Evolutionary conservation across 257 asterid genomes (phyloP).

Genomic region (Petrea volubilis): DNA sequence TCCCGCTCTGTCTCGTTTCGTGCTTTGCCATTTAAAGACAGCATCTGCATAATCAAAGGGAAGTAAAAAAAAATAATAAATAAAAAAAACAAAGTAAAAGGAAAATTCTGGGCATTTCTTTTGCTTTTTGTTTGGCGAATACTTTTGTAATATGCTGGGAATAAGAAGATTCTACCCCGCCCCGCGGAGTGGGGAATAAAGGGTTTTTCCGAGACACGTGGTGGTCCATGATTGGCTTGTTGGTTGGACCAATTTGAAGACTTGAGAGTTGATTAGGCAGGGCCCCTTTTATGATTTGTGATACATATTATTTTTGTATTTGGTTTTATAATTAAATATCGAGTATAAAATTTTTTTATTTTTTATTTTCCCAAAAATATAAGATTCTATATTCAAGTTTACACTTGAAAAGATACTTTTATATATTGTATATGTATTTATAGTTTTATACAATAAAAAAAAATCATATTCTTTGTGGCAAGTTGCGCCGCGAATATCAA

Average conservation of each 20-base stretch:
- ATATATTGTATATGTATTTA: too few species aligned
- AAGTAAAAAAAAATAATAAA: background rate
- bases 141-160: background rate
- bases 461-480: too few species aligned
- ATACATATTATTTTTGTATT: too few species aligned
- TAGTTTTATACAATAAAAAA: too few species aligned
- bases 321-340: too few species aligned
- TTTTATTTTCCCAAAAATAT: too few species aligned
- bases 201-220: slow-evolving; percentile 4
- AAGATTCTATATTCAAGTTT: too few species aligned
- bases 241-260: background rate
- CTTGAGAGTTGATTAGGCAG: too few species aligned
- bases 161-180: background rate
- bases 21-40: slow-evolving; percentile 29
- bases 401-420: too few species aligned
- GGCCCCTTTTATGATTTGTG: too few species aligned
- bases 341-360: too few species aligned
- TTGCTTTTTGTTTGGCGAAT: background rate
- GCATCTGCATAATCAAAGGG: slow-evolving; percentile 30
- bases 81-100: background rate
- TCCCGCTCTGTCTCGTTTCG: slow-evolving; percentile 45
- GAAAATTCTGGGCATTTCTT: background rate
- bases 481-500: too few species aligned
- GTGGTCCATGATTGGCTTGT: background rate
- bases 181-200: background rate